Conservation (phyloP, 2,329 filamentous ascomycete species). For the Exophiala dermatitidis region DNA sequence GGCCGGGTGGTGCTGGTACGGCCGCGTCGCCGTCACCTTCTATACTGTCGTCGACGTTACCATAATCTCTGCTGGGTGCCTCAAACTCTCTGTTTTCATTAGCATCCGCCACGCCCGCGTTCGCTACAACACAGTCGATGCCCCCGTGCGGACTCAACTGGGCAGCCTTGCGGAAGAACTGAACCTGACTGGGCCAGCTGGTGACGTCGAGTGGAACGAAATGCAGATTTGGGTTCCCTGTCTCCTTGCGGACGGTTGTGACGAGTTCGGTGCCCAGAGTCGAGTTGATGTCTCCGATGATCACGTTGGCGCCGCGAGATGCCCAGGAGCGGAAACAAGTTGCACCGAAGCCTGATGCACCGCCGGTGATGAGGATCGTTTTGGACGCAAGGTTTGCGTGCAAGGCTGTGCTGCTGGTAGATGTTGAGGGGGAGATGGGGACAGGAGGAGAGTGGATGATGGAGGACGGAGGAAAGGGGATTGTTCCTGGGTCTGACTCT, state of each 20-base stretch:
- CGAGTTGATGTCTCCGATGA: slow-evolving; percentile 58
- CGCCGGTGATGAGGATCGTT: slow-evolving; percentile 58
- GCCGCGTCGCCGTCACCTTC: background rate
- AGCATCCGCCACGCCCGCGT: slow-evolving; percentile 54
- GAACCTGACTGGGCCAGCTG: slow-evolving; percentile 56
- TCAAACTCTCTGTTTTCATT: slow-evolving; percentile 39
- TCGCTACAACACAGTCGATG: slow-evolving; percentile 59
- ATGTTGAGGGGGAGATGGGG: too few species aligned
- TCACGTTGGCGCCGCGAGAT: slow-evolving; percentile 50
- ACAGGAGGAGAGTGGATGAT: too few species aligned
- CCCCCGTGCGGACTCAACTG: slow-evolving; percentile 48
- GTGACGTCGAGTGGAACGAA: slow-evolving; percentile 52
- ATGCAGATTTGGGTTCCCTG: slow-evolving; percentile 53
- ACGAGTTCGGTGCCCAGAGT: slow-evolving; percentile 49
- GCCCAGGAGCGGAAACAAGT: slow-evolving; percentile 51
- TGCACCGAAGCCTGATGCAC: slow-evolving; percentile 55
- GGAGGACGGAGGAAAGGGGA: too few species aligned
- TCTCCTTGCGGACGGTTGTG: slow-evolving; percentile 50
- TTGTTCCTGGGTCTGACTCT: too few species aligned
- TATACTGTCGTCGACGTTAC: background rate
- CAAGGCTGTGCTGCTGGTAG: too few species aligned
- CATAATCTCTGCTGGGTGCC: slow-evolving; percentile 31
- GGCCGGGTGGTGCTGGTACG: slow-evolving; percentile 39
- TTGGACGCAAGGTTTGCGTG: slow-evolving; percentile 34
- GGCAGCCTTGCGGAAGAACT: slow-evolving; percentile 54